Percentiles rank a stretch among this genome's conserved stretches.
Conservation (phyloP, 2,329 filamentous ascomycete genomes). For the Colletotrichum tropicicola region DNA sequence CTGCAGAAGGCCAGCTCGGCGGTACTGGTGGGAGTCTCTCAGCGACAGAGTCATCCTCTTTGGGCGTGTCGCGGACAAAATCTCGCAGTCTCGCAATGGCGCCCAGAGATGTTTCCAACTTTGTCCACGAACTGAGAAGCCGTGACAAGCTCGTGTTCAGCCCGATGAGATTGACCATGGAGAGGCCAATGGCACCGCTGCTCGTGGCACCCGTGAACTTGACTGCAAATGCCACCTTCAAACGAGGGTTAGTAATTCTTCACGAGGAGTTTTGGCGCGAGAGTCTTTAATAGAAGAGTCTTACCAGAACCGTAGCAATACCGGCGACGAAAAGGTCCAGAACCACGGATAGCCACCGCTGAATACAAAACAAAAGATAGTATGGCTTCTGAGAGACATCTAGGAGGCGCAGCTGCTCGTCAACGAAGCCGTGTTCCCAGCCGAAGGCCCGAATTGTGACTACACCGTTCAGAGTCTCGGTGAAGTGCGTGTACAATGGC, state of each 20-base stretch:
- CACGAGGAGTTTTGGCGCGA: not conserved
- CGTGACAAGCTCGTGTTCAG: constrained; percentile 42
- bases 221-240: constrained; percentile 46
- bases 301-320: constrained; percentile 54
- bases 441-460: constrained; percentile 63
- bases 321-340: constrained; percentile 57
- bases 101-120: constrained; percentile 38
- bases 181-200: constrained; percentile 33
- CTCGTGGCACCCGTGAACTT: constrained; percentile 3
- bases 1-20: constrained; percentile 41
- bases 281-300: not conserved
- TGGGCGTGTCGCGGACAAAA: constrained; percentile 37
- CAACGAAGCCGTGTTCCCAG: constrained; percentile 54
- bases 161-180: constrained; percentile 40
- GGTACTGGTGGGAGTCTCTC: constrained; percentile 32
- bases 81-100: constrained; percentile 37
- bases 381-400: constrained; percentile 64
- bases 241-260: not conserved
- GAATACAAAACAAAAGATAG: constrained; percentile 65
- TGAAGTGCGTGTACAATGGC: constrained; percentile 46
- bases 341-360: constrained; percentile 64
- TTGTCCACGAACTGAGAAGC: constrained; percentile 43
- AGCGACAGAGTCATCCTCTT: constrained; percentile 35
- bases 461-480: constrained; percentile 57
- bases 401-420: constrained; percentile 56